These are phyloP conservation scores for Tephrocybe sp. DNA, from an alignment of 768 basidiomycete species.

Conservation along the genomic window DNA sequence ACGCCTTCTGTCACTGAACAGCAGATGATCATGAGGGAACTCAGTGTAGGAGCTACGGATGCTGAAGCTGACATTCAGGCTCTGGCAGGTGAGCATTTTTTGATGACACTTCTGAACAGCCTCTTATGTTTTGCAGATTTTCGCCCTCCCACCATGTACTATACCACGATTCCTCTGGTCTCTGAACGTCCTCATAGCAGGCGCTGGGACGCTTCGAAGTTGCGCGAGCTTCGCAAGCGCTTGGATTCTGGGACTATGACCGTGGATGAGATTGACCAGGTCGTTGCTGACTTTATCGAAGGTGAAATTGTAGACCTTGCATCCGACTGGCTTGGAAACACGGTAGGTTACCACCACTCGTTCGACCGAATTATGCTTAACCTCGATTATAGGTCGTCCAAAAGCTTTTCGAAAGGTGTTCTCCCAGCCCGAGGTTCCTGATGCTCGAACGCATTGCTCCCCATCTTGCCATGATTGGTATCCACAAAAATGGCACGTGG, in stretches of 20 bases:
- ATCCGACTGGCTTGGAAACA: slow-evolving; percentile 98
- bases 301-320: slow-evolving; percentile 94
- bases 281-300: slow-evolving; percentile 88
- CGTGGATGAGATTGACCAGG: slow-evolving; percentile 84
- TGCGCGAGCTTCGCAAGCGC: slow-evolving; percentile 92
- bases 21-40: slow-evolving; percentile 95
- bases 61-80: slow-evolving; percentile 84
- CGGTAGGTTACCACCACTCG: slow-evolving; percentile 41
- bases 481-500: slow-evolving; percentile 99
- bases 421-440: slow-evolving; percentile 68
- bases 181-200: slow-evolving; percentile 82
- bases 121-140: slow-evolving; percentile 59
- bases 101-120: neutral
- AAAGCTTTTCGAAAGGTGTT: slow-evolving; percentile 93
- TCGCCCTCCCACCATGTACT: slow-evolving; percentile 92
- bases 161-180: slow-evolving; percentile 90
- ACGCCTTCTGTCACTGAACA: slow-evolving; percentile 82
- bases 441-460: slow-evolving; percentile 95
- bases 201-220: slow-evolving; percentile 89
- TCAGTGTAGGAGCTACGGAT: slow-evolving; percentile 72
- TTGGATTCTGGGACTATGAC: slow-evolving; percentile 88
- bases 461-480: slow-evolving; percentile 94
- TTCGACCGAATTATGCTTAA: slow-evolving; percentile 6
- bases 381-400: slow-evolving; percentile 71
- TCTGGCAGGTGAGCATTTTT: slow-evolving; percentile 69